Percentiles rank a stretch among this genome's conserved stretches.
Conservation (phyloP, 2,329 filamentous ascomycete species). For the Pseudofabraea citricarpa region DNA sequence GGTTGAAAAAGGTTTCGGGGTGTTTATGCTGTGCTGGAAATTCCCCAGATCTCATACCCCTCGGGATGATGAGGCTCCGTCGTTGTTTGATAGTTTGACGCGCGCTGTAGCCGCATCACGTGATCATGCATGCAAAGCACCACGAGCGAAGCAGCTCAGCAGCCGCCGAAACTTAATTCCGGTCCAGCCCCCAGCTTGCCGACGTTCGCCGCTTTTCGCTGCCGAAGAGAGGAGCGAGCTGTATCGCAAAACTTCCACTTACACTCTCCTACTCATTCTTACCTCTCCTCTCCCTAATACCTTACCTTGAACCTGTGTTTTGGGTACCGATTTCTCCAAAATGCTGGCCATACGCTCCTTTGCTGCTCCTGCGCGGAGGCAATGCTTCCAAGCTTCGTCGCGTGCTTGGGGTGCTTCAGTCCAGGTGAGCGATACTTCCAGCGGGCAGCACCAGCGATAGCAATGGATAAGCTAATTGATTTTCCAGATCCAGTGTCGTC, state of each 20-base stretch:
- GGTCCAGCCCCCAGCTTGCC: too few relatives aligned
- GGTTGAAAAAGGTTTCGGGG: too few relatives aligned
- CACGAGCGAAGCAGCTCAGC: too few relatives aligned
- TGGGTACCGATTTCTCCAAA: constrained; percentile 35
- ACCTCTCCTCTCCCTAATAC: constrained; percentile 2
- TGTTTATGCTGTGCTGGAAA: too few relatives aligned
- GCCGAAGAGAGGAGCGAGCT: too few relatives aligned
- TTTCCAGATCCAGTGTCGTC: constrained; percentile 38
- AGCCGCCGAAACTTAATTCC: too few relatives aligned
- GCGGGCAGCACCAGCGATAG: constrained; percentile 2
- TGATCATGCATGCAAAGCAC: too few relatives aligned
- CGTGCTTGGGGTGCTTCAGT: constrained; percentile 46
- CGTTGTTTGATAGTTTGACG: too few relatives aligned
- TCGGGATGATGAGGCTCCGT: too few relatives aligned
- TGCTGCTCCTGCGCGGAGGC: constrained; percentile 68
- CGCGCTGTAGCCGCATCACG: too few relatives aligned
- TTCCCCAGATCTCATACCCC: too few relatives aligned
- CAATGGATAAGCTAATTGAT: constrained; percentile 13
- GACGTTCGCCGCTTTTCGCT: too few relatives aligned
- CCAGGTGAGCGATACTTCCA: constrained; percentile 48
- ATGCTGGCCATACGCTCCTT: constrained; percentile 84
- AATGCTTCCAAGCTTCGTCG: constrained; percentile 69
- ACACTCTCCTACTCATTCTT: constrained; percentile 1
- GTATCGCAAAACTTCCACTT: background rate
- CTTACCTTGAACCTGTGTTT: constrained; percentile 8